Evolutionary conservation across 495 filamentous ascomycete genomes (phyloP), one percentile per base, ranked within the genome.

Genomic region (Penicillium salamii): DNA sequence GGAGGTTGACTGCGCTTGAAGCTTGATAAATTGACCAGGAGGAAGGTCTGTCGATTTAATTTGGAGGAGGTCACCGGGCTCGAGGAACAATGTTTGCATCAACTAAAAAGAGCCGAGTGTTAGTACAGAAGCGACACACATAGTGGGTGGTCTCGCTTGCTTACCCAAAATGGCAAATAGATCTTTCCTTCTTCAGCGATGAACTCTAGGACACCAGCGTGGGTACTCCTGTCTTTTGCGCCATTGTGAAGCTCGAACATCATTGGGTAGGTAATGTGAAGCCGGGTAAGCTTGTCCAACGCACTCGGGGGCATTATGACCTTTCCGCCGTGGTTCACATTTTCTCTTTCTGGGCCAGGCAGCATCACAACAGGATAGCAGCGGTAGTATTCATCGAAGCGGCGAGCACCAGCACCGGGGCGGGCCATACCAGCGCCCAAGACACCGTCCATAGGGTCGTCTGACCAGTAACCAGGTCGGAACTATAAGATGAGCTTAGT

Each of bases 211-310:
- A 97, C 95, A 71, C 93, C 93, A 6, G 88, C 91, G 70, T 98
- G 95, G 18, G 90, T 89, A 63, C 83, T 82, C 54, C 75, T 84
- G 13, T 84, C 83, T 62, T 83, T 85, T 15, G 84, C 79, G 3
- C 91, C 91, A 66, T 97, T 97, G 48, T 85, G 83, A 24, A 98
- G 77, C 79, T 97, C 91, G 65, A 98, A 92, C 49, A 97, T 79
- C 80, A 98, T 95, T 0, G 93, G 93, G 72, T 96, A 98, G 53
- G 93, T 90, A 52, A 98, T 95, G 68, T 97, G 93, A n/a, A 98
- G 76, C 55, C 89, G 77, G 1, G 92, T 95, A 52, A 98, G 84
- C 67, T 96, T 97, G 72, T 98, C 91, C 15, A 98, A 79, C 9
- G 93, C 91, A 28, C 89, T 95, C 2, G 95, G 89, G 13, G 93